These are phyloP conservation scores for Penicillium sp. DNA, from an alignment of 2,329 filamentous ascomycete species.

Conservation along the genomic window DNA sequence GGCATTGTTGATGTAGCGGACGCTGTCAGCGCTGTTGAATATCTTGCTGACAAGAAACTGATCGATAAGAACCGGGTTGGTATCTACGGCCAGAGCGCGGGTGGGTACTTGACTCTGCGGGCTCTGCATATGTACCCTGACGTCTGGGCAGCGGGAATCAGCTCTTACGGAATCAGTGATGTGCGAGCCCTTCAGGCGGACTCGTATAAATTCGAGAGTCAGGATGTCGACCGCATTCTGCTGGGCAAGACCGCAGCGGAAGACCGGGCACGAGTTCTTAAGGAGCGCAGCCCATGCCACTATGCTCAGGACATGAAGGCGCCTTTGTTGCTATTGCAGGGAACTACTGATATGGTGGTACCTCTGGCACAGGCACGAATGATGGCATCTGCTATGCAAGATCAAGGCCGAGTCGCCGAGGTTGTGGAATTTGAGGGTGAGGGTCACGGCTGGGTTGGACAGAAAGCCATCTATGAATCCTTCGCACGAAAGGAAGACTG, in stretches of 20 bases:
- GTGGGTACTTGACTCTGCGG: slow-evolving; percentile 60
- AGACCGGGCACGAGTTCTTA: slow-evolving; percentile 49
- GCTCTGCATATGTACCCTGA: slow-evolving; percentile 52
- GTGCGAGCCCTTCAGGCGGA: slow-evolving; percentile 51
- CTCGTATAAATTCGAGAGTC: slow-evolving; percentile 62
- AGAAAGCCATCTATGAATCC: slow-evolving; percentile 25
- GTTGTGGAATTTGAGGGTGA: slow-evolving; percentile 56
- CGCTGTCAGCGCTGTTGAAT: slow-evolving; percentile 51
- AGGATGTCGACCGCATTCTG: slow-evolving; percentile 55
- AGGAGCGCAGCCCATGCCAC: slow-evolving; percentile 55
- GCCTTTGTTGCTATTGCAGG: slow-evolving; percentile 62
- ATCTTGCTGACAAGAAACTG: slow-evolving; percentile 44
- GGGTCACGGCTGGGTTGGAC: slow-evolving; percentile 51
- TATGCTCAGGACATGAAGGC: slow-evolving; percentile 54
- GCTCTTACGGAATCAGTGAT: slow-evolving; percentile 57
- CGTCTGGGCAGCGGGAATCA: slow-evolving; percentile 56
- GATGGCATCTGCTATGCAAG: slow-evolving; percentile 54
- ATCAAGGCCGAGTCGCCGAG: slow-evolving; percentile 50
- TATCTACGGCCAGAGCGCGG: slow-evolving; percentile 57
- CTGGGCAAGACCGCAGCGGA: slow-evolving; percentile 41
- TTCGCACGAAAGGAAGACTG: slow-evolving; percentile 20
- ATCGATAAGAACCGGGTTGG: slow-evolving; percentile 49
- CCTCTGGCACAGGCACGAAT: slow-evolving; percentile 60
- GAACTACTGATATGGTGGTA: slow-evolving; percentile 61
- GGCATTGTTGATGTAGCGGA: slow-evolving; percentile 58